Base-by-base conservation (phyloP, 2,329 filamentous ascomycete genomes). In the Chrysoporthe cubensis region DNA sequence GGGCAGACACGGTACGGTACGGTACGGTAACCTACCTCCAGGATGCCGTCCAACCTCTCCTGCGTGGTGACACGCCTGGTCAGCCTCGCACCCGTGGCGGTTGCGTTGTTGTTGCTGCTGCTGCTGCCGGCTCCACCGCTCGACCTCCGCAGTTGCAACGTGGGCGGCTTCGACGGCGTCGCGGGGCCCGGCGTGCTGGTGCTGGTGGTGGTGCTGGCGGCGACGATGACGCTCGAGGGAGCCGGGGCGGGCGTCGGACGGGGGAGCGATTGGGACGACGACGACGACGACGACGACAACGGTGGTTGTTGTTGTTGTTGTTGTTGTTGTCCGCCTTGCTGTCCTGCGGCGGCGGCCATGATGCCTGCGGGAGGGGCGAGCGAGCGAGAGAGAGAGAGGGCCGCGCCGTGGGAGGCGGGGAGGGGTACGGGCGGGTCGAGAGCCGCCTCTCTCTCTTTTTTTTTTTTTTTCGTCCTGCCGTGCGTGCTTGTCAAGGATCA, bases 21-120 rank as follows among this genome's bases (percentile, higher is more conserved):
- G 26, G 26, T 26, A 26, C 26, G 26, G 26, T 26, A 26, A 26
- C 26, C 26, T 63, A 78, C 77, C 74, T 78, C 72, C 21, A 79
- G 72, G 57, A 79, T 79, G 13, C 72, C 73, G 64, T 75, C 71
- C 56, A 79, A 72, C 13, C 77, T 74, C 40, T 77, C 75, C 63
- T 75, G 74, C 7, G 75, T 74, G 14, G 76, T 75, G 71, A 62
- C 72, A 46, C 74, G 71, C 37, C 73, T 66, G n/a, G 62, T 56
- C 21, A 68, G 65, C 54, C 65, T 69, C 60, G 66, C n/a, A 16
- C 40, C 40, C 18, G 57, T 11, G 37, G 40, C 37, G n/a, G 9
- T 44, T 9, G 43, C 18, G 13, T 21, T 43, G 13, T 48, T 64
- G 26, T 26, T 26, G 26, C 26, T 26, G 26, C 26, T 26, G 26